These are phyloP conservation scores for Grosmannia penicillata DNA, from an alignment of 2,329 filamentous ascomycete species.

Conservation along the genomic window DNA sequence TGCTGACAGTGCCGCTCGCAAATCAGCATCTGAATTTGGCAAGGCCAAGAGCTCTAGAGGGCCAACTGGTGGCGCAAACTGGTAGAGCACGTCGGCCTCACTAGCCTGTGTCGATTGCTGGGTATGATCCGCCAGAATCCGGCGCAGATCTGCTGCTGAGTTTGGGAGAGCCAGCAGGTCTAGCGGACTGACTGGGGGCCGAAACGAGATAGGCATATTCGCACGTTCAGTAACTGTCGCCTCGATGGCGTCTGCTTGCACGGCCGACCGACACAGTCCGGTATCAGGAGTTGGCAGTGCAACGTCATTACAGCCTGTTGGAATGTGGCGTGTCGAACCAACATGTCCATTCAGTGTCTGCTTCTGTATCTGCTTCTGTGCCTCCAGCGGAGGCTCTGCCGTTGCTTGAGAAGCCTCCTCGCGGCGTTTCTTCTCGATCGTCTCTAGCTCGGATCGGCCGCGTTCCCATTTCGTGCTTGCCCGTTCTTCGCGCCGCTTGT, in stretches of 20 bases:
- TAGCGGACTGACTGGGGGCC: constrained; percentile 28
- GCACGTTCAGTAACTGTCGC: too few relatives aligned
- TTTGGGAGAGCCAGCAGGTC: constrained; percentile 42
- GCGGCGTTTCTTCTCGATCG: constrained; percentile 53
- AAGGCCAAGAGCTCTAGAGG: not conserved
- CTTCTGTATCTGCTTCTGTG: not conserved
- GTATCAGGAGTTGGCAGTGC: not conserved
- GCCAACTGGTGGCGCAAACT: not conserved
- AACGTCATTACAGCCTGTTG: too few relatives aligned
- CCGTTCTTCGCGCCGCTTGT: constrained; percentile 62
- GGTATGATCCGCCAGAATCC: not conserved
- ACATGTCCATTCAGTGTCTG: too few relatives aligned
- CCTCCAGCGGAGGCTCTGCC: not conserved
- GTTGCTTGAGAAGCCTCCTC: constrained; percentile 17
- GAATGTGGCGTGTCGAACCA: too few relatives aligned
- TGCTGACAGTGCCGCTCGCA: not conserved
- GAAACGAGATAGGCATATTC: not conserved
- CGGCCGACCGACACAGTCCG: too few relatives aligned
- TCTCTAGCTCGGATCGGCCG: constrained; percentile 74
- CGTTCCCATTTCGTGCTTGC: constrained; percentile 79
- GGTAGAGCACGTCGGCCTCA: not conserved
- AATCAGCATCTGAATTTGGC: not conserved
- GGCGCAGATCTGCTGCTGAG: constrained; percentile 25
- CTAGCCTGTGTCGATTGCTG: not conserved
- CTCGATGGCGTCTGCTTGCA: too few relatives aligned